Evolutionary conservation across 192 early-diverging fungal genomes (phyloP).

Genomic region (Mortierella antarctica): DNA sequence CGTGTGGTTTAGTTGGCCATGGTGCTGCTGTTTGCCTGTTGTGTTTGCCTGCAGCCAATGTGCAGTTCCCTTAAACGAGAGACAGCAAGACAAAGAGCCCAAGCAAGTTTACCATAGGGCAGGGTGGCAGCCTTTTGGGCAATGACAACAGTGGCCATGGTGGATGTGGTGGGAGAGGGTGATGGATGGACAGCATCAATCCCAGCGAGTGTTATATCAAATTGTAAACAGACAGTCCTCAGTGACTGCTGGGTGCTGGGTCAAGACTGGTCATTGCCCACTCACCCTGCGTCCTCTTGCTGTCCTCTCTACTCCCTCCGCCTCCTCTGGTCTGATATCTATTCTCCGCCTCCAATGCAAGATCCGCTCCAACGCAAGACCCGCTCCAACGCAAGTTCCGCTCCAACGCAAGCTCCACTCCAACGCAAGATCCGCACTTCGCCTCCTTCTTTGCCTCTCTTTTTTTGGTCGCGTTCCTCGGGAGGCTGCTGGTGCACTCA

Average conservation of each 20-base stretch:
- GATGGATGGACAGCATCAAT: background rate
- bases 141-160: constrained; percentile 63
- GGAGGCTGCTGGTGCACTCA: too few species aligned
- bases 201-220: too few species aligned
- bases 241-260: too few species aligned
- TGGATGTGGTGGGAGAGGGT: constrained; percentile 1
- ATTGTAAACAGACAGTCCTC: too few species aligned
- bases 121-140: constrained; percentile 68
- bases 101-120: constrained; percentile 53
- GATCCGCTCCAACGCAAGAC: too few species aligned
- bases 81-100: background rate
- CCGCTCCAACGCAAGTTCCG: too few species aligned
- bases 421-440: too few species aligned
- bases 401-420: too few species aligned
- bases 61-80: background rate
- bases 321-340: too few species aligned
- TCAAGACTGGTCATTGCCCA: background rate
- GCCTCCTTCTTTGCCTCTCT: too few species aligned
- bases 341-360: too few species aligned
- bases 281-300: background rate
- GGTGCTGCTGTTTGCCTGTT: background rate
- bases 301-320: background rate
- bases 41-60: background rate
- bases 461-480: too few species aligned
- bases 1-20: background rate